Evolutionary conservation across 2,329 filamentous ascomycete genomes (phyloP).

Genomic region (Alternaria arborescens): DNA sequence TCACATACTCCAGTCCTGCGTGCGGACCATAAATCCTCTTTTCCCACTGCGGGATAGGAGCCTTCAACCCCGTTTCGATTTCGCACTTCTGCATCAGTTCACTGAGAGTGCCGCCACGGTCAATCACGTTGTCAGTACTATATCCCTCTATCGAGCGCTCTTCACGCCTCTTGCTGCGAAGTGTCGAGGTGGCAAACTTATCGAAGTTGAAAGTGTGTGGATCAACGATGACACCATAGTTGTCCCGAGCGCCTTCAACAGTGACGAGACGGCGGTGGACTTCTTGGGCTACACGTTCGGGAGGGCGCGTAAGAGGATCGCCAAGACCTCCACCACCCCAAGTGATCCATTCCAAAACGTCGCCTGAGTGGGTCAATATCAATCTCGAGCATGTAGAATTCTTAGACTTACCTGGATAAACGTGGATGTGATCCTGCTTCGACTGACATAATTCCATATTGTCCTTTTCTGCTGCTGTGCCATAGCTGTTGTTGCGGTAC

Average conservation of each 20-base stretch:
- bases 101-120: slow-evolving; percentile 56
- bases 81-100: slow-evolving; percentile 50
- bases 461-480: slow-evolving; percentile 44
- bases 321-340: slow-evolving; percentile 61
- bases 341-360: slow-evolving; percentile 61
- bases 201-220: slow-evolving; percentile 50
- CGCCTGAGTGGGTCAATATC: slow-evolving; percentile 38
- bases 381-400: not conserved
- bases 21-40: slow-evolving; percentile 58
- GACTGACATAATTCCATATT: slow-evolving; percentile 51
- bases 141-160: slow-evolving; percentile 29
- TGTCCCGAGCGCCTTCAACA: slow-evolving; percentile 51
- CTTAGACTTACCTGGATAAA: slow-evolving; percentile 47
- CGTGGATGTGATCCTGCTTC: slow-evolving; percentile 60
- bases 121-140: slow-evolving; percentile 45
- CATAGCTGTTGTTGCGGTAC: slow-evolving; percentile 53
- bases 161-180: slow-evolving; percentile 46
- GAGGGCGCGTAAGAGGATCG: slow-evolving; percentile 56
- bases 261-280: slow-evolving; percentile 58
- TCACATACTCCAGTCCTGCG: slow-evolving; percentile 54
- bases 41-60: slow-evolving; percentile 57
- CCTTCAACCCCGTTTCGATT: slow-evolving; percentile 54
- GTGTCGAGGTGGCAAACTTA: slow-evolving; percentile 45
- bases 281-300: slow-evolving; percentile 57
- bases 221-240: slow-evolving; percentile 59